Base-by-base conservation (phyloP, 2,329 filamentous ascomycete genomes). In the Colletotrichum salicis region DNA sequence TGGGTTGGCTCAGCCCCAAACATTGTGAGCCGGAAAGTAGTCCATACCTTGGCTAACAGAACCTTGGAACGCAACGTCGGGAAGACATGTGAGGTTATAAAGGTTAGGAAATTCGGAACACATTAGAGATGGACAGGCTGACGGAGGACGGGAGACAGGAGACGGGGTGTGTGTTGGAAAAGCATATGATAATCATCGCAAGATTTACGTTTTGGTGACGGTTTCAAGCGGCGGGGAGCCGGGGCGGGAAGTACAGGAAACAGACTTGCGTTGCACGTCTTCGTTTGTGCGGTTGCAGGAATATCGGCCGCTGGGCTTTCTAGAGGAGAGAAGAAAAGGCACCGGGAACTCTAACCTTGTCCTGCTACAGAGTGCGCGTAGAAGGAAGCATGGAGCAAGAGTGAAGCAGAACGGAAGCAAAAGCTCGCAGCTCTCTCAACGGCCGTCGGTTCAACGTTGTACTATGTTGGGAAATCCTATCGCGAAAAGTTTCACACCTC, bases 171-270 rank as follows among this genome's bases (percentile, higher is more conserved):
- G 27, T 8, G 27, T 3, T 15, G 24, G 10, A 24, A n/a, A 24
- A 24, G 27, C 37, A 31, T 10, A 51, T 22, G 37, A 31, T 13
- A 52, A 27, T 19, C 45, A 62, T 33, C 7, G 31, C 31, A 33
- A 52, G 12, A 63, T 48, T 48, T 54, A 31, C n/a, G 45, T 54
- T 63, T 63, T 22, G 29, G 8, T 54, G n/a, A 19, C n/a, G 48
- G 60, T 63, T 63, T 54, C 60, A 37, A 63, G 31, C 45, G 59
- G 45, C 59, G 59, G 59, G 59, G 59, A 22, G 37, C 19, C 11
- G 11, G 19, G 3, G 12, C 54, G 27, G 59, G 6, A 19, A 52
- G 41, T 48, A 37, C 60, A 33, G 31, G 45, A 37, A 54, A 54
- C 45, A 19, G 59, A 35, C 29, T n/a, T 52, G 41, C 54, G 54